Conservation (phyloP, 495 filamentous ascomycete species). For the Penicillium egyptiacum region DNA sequence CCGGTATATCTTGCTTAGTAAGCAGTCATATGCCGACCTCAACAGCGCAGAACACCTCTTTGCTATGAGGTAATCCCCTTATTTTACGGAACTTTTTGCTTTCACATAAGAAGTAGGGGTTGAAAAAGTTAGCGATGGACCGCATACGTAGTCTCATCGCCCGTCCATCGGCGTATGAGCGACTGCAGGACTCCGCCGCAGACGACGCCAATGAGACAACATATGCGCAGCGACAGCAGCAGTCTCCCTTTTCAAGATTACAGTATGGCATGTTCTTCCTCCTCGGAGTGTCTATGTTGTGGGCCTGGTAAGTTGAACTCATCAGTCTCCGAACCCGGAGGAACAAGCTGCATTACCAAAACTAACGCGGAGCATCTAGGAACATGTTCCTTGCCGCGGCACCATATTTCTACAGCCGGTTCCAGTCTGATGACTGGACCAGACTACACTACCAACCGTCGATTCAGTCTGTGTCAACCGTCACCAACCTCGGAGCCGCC, state of each 20-base stretch:
- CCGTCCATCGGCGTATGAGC: slow-evolving; percentile 56
- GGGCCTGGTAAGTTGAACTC: slow-evolving; percentile 75
- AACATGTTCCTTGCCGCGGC: slow-evolving; percentile 98
- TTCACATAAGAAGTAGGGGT: neutral
- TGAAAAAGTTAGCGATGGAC: slow-evolving; percentile 34
- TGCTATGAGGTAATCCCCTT: neutral
- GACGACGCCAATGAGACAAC: slow-evolving; percentile 30
- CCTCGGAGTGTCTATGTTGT: slow-evolving; percentile 91
- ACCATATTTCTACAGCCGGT: slow-evolving; percentile 87
- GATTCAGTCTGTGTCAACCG: slow-evolving; percentile 76
- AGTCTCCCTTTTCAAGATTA: slow-evolving; percentile 64
- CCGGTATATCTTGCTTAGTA: slow-evolving; percentile 5
- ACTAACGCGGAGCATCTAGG: slow-evolving; percentile 48
- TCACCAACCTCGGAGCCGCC: slow-evolving; percentile 74
- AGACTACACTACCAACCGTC: slow-evolving; percentile 80
- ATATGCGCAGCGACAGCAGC: slow-evolving; percentile 15
- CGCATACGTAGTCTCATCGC: slow-evolving; percentile 50
- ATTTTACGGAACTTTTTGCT: neutral
- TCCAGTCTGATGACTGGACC: slow-evolving; percentile 67
- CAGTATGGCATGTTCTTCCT: slow-evolving; percentile 84
- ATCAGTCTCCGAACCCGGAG: neutral
- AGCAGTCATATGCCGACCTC: slow-evolving; percentile 1
- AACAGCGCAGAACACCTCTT: neutral
- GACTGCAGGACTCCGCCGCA: slow-evolving; percentile 47
- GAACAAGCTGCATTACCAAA: slow-evolving; percentile 1